Evolutionary conservation across 2,329 filamentous ascomycete genomes (phyloP).

Genomic region (Clarireedia hainanense): DNA sequence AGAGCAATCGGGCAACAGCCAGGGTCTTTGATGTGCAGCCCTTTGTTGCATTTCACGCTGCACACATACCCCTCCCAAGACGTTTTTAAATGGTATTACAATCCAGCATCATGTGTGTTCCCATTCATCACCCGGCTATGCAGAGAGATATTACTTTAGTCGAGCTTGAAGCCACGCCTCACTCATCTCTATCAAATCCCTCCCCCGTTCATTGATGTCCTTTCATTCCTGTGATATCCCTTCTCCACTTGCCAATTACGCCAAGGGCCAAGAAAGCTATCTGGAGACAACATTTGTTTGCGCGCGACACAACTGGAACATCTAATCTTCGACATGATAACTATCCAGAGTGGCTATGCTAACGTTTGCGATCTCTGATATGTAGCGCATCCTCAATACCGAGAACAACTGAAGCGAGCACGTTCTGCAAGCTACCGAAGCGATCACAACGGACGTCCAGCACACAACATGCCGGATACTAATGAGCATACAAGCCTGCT

Average conservation of each 20-base stretch:
- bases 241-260: background rate
- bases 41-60: constrained; percentile 3
- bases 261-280: background rate
- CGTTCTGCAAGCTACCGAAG: background rate
- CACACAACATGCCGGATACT: background rate
- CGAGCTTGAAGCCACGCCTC: constrained; percentile 1
- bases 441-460: background rate
- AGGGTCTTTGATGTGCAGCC: constrained; percentile 3
- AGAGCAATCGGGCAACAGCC: background rate
- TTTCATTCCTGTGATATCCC: background rate
- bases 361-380: constrained; percentile 11
- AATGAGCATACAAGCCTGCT: constrained; percentile 20
- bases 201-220: background rate
- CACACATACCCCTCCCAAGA: background rate
- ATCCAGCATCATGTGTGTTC: background rate
- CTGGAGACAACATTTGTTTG: background rate
- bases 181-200: background rate
- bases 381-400: constrained; percentile 15
- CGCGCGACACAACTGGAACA: constrained; percentile 2
- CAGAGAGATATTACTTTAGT: background rate
- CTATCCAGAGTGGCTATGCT: constrained; percentile 8
- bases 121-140: background rate
- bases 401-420: constrained; percentile 13
- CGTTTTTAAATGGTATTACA: background rate
- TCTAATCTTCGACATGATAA: constrained; percentile 5